phyloP scores from a whole-genome alignment of 1,139 yeast species.

The Candida albicans region DNA sequence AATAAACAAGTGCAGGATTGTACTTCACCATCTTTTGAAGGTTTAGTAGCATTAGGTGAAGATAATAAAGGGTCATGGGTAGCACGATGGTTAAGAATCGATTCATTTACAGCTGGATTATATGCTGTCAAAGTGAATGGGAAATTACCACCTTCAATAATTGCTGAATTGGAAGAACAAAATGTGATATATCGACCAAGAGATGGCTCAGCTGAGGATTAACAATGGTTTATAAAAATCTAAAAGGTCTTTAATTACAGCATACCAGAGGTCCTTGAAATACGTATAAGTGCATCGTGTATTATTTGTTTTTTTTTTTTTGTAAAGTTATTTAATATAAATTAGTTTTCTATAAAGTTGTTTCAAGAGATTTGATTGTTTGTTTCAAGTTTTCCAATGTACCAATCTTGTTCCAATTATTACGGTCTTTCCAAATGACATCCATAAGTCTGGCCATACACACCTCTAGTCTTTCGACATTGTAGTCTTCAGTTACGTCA shows the following conservation, averaged over 20 bases:
- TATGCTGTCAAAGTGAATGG: slow-evolving; percentile 95
- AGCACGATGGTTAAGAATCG: slow-evolving; percentile 93
- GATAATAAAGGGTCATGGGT: slow-evolving; percentile 89
- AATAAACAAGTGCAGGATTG: slow-evolving; percentile 85
- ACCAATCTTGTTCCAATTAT: slow-evolving; percentile 61
- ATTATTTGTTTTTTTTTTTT: not conserved
- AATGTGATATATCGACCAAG: slow-evolving; percentile 89
- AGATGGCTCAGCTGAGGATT: slow-evolving; percentile 92
- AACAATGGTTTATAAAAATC: slow-evolving; percentile 11
- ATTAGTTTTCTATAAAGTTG: slow-evolving; percentile 7
- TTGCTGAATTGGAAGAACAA: slow-evolving; percentile 67
- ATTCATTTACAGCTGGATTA: slow-evolving; percentile 83
- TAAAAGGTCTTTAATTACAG: not conserved
- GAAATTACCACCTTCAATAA: slow-evolving; percentile 82
- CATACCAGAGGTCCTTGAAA: too few species aligned
- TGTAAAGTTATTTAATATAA: not conserved
- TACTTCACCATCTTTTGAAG: slow-evolving; percentile 96
- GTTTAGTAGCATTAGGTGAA: slow-evolving; percentile 86
- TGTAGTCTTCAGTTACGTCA: slow-evolving; percentile 46
- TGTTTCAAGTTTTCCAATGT: slow-evolving; percentile 31
- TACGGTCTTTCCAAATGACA: slow-evolving; percentile 69
- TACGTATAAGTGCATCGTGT: too few species aligned
- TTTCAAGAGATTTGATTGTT: slow-evolving; percentile 17
- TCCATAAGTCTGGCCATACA: slow-evolving; percentile 73
- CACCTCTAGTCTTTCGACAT: slow-evolving; percentile 73